phyloP scores from a whole-genome alignment of 495 filamentous ascomycete genomes.

The Cercophora newfieldiana region DNA sequence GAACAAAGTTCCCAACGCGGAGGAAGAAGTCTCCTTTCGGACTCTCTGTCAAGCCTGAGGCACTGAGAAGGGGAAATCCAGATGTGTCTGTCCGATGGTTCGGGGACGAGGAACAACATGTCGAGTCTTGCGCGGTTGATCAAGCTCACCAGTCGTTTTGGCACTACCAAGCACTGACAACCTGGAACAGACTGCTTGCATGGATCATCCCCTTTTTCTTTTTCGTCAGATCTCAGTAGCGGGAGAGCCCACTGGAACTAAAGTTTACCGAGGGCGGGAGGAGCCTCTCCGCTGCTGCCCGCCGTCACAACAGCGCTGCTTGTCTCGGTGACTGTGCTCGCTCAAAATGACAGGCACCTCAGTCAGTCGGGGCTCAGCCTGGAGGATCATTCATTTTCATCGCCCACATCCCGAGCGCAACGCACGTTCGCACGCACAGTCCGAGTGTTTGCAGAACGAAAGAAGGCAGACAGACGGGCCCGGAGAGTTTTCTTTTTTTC shows the following conservation, averaged over 20 bases:
- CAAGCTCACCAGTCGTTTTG: no score
- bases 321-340: no score
- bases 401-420: neutral
- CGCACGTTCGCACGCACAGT: neutral
- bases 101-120: no score
- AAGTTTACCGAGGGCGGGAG: conserved; percentile 13
- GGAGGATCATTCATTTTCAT: no score
- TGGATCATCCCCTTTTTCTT: neutral
- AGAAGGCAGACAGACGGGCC: no score
- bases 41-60: neutral
- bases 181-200: neutral
- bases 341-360: no score
- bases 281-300: conserved; percentile 17
- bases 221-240: neutral
- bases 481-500: no score
- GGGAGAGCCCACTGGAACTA: neutral
- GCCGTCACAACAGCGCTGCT: no score
- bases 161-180: neutral
- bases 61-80: neutral
- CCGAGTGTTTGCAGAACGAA: no score
- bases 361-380: no score
- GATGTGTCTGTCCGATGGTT: no score
- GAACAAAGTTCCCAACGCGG: neutral
- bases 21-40: neutral
- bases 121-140: no score